Base-by-base conservation (phyloP, 2,329 filamentous ascomycete genomes). In the Colletotrichum chrysophilum region DNA sequence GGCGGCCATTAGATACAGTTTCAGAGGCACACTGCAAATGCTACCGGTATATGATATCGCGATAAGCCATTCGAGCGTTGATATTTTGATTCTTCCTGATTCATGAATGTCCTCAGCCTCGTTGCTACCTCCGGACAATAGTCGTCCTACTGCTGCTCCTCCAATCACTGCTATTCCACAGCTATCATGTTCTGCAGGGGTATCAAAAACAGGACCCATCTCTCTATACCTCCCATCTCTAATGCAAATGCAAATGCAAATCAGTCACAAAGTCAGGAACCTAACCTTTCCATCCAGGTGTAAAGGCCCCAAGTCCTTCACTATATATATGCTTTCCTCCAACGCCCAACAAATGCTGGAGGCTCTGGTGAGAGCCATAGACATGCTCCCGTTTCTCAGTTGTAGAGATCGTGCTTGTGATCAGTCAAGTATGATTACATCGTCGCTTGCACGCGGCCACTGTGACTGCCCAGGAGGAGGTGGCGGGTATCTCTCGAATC, bases 381-480 rank as follows among this genome's bases (percentile, higher is more conserved):
- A 13, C n/a, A 21, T 52, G 43, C n/a, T 52, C 43, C 43, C 43
- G 43, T 52, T 52, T 52, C 43, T 52, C 43, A 52, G 10, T 21
- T 52, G 43, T 32, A 60, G 26, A 60, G 26, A n/a, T 34, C 14
- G 21, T 36, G 34, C 16, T 48, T 7, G 34, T 14, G 26, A 28
- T 82, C 69, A 83, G 56, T 83, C 82, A 52, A 83, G 80, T 52
- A 83, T 81, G 76, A 83, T 82, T 52, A 83, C 78, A 48, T 83
- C 77, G 34, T 81, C 82, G 13, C 77, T 78, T 65, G 76, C 78
- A 30, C 77, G 78, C 16, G 78, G 76, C 66, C 79, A 79, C 60
- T 78, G 76, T 13, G 76, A 76, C 65, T 74, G 77, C 43, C 68
- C n/a, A 55, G 72, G 70, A 5, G 74, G 77, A 24, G 77, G 72